Conservation (phyloP, 306 rosid genomes). For the Quercus aquifolioides region DNA sequence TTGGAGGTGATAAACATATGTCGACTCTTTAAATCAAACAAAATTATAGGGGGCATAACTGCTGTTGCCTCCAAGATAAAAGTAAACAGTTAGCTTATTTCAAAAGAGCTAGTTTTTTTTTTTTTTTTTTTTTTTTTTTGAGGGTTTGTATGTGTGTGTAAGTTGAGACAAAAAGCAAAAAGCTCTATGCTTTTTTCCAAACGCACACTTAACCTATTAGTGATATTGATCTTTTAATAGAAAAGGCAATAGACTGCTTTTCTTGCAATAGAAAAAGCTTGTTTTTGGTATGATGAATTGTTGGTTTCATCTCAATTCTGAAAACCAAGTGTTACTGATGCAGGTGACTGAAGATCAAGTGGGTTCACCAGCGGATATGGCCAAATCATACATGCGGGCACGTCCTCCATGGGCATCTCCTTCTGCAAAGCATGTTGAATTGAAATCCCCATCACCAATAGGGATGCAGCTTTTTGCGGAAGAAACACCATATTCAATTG, state of each 20-base stretch:
- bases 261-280: background rate
- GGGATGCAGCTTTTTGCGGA: constrained; percentile 62
- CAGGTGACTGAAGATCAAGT: constrained; percentile 63
- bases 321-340: constrained; percentile 13
- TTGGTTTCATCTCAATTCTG: constrained; percentile 5
- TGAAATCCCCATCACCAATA: constrained; percentile 42
- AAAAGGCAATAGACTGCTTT: background rate
- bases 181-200: no score
- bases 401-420: constrained; percentile 95
- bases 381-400: constrained; percentile 75
- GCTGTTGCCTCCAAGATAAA: background rate
- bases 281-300: background rate
- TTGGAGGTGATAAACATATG: background rate
- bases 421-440: constrained; percentile 45
- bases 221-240: background rate
- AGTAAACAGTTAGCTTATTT: no score
- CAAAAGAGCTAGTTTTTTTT: no score
- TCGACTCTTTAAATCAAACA: background rate
- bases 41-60: background rate
- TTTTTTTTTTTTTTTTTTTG: no score
- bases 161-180: no score
- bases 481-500: constrained; percentile 58
- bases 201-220: background rate
- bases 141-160: background rate
- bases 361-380: constrained; percentile 90